Evolutionary conservation across 1,284 basidiomycete genomes (phyloP).

Genomic region (Melampsora americana): DNA sequence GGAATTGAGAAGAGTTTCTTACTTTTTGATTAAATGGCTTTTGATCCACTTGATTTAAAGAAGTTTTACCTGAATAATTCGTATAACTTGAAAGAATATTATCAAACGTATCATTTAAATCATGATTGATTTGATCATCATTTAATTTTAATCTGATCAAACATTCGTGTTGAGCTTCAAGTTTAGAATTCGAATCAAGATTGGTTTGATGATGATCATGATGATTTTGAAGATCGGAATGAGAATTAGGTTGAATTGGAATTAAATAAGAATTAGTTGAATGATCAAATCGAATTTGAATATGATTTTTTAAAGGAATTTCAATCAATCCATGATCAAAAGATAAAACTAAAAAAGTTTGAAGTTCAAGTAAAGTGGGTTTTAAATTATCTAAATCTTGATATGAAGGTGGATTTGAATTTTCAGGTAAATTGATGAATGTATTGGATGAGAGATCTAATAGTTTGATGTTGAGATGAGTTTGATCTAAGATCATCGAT

Average conservation of each 20-base stretch:
- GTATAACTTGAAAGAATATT: constrained; percentile 28
- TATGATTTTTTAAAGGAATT: constrained; percentile 27
- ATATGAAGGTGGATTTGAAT: constrained; percentile 12
- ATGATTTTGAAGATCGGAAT: no score
- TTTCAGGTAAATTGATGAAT: constrained; percentile 12
- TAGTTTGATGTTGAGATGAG: constrained; percentile 12
- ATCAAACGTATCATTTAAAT: constrained; percentile 29
- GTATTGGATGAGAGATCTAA: constrained; percentile 30
- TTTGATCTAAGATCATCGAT: neutral
- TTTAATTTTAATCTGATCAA: constrained; percentile 9
- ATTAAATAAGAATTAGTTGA: constrained; percentile 21
- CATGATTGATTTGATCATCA: neutral
- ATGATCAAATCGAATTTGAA: no score
- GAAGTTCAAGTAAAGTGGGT: neutral
- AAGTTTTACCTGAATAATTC: constrained; percentile 8
- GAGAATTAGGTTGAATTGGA: no score
- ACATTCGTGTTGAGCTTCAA: neutral
- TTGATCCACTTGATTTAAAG: neutral
- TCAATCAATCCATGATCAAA: constrained; percentile 33
- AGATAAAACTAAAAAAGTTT: constrained; percentile 39
- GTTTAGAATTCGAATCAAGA: neutral
- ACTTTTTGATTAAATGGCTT: constrained; percentile 12
- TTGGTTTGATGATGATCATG: neutral
- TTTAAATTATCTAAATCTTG: neutral
- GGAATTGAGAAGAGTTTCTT: neutral